These are phyloP conservation scores for Luffa acutangula DNA, from an alignment of 306 rosid genomes.

Conservation along the genomic window DNA sequence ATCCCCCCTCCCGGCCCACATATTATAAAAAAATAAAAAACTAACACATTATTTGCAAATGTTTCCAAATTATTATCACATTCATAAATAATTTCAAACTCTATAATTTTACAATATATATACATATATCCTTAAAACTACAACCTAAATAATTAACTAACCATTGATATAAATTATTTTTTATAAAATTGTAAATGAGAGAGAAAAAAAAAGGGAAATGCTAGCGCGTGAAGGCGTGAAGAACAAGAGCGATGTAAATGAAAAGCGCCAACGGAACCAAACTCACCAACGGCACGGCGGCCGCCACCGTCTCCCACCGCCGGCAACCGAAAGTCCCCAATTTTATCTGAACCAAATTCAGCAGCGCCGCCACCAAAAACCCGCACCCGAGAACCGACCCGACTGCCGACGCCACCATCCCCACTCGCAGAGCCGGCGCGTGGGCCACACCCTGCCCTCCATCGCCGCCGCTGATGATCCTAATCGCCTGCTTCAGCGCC, in stretches of 20 bases:
- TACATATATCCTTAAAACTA: not conserved
- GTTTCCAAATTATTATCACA: not conserved
- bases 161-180: not conserved
- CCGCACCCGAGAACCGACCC: constrained; percentile 77
- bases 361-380: constrained; percentile 71
- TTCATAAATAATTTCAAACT: too few species aligned
- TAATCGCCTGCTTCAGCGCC: constrained; percentile 69
- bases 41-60: not conserved
- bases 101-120: too few species aligned
- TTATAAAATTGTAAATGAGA: not conserved
- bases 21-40: too few species aligned
- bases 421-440: constrained; percentile 37
- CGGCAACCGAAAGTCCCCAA: constrained; percentile 65
- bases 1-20: too few species aligned
- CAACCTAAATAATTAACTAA: not conserved
- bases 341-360: constrained; percentile 69
- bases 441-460: constrained; percentile 6
- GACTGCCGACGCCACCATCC: constrained; percentile 54
- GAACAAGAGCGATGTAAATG: constrained; percentile 51
- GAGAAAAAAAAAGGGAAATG: not conserved
- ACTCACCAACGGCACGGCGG: constrained; percentile 56
- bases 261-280: constrained; percentile 60
- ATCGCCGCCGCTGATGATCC: constrained; percentile 3
- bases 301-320: constrained; percentile 41
- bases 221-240: constrained; percentile 60